phyloP scores from a whole-genome alignment of 192 early-diverging fungal species.

The Powellomyces hirtus region DNA sequence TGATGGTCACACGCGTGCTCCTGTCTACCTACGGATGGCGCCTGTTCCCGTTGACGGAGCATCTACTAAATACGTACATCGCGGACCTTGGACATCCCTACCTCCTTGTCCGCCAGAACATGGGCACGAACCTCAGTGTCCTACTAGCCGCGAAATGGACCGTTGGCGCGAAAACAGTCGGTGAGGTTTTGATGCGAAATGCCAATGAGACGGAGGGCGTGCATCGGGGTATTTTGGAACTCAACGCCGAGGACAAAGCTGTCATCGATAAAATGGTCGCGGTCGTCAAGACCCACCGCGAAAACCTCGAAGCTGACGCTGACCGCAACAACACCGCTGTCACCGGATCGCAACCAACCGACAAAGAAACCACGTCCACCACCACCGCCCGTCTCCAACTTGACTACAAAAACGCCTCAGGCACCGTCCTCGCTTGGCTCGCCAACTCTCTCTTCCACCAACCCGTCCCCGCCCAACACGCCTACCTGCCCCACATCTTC shows the following conservation, averaged over 20 bases:
- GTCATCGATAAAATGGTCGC: not conserved
- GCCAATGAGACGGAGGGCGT: not conserved
- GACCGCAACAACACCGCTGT: not conserved
- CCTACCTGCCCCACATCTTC: constrained; percentile 51
- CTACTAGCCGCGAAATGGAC: constrained; percentile 17
- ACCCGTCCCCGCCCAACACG: constrained; percentile 55
- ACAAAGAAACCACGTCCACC: no score
- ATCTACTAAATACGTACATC: constrained; percentile 51
- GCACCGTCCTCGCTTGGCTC: constrained; percentile 66
- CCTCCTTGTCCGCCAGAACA: constrained; percentile 80
- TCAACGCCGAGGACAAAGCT: not conserved
- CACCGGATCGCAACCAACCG: not conserved
- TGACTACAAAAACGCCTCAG: not conserved
- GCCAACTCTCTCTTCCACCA: constrained; percentile 52
- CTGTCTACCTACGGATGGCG: constrained; percentile 72
- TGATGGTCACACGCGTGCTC: constrained; percentile 63
- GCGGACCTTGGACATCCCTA: constrained; percentile 75
- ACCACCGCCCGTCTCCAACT: not conserved
- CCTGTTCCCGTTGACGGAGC: constrained; percentile 33
- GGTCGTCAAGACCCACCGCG: no score
- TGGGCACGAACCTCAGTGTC: constrained; percentile 63
- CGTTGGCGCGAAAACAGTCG: constrained; percentile 16
- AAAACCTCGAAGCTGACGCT: not conserved
- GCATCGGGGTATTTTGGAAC: not conserved
- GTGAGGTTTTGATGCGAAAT: not conserved